Percentiles rank a stretch among this genome's conserved stretches.
Evolutionary conservation across 2,329 filamentous ascomycete species (phyloP).

Genomic region (Mollisiaceae sp.): DNA sequence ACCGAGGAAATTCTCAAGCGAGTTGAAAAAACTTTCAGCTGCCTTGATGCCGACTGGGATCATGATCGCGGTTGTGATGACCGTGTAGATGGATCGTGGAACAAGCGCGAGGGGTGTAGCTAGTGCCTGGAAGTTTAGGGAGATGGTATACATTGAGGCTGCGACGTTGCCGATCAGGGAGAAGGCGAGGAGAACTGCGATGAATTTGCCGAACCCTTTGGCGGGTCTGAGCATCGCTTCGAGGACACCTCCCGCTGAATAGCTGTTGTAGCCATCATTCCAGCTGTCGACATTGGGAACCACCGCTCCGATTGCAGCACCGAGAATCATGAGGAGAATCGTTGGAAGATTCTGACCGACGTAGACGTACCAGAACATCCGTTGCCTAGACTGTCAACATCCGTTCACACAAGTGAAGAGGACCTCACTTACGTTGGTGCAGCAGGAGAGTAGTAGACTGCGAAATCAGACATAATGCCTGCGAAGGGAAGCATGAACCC

Average conservation of each 20-base stretch:
- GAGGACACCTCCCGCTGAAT: slow-evolving; percentile 62
- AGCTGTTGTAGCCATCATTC: slow-evolving; percentile 57
- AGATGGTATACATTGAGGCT: slow-evolving; percentile 65
- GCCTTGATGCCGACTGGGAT: slow-evolving; percentile 63
- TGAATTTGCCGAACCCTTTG: slow-evolving; percentile 66
- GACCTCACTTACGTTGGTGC: slow-evolving; percentile 50
- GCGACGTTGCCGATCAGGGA: slow-evolving; percentile 64
- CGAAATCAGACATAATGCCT: slow-evolving; percentile 63
- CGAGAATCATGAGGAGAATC: slow-evolving; percentile 64
- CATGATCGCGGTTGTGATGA: slow-evolving; percentile 62
- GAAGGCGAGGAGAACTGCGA: slow-evolving; percentile 62
- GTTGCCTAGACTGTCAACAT: slow-evolving; percentile 25
- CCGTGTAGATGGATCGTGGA: slow-evolving; percentile 61
- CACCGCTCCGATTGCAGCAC: slow-evolving; percentile 67
- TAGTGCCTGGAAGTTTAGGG: slow-evolving; percentile 68
- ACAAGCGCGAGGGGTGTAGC: slow-evolving; percentile 60
- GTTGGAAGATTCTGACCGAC: slow-evolving; percentile 60
- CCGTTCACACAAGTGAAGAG: background rate
- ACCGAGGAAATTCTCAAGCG: slow-evolving; percentile 69
- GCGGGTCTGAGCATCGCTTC: slow-evolving; percentile 62
- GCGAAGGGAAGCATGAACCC: slow-evolving; percentile 69
- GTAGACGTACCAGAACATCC: slow-evolving; percentile 60
- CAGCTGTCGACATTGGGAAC: slow-evolving; percentile 58
- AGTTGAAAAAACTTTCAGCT: slow-evolving; percentile 57
- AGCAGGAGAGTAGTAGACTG: slow-evolving; percentile 63